phyloP scores from a whole-genome alignment of 768 basidiomycete genomes.

The Gloeopeniophorella convolvens region DNA sequence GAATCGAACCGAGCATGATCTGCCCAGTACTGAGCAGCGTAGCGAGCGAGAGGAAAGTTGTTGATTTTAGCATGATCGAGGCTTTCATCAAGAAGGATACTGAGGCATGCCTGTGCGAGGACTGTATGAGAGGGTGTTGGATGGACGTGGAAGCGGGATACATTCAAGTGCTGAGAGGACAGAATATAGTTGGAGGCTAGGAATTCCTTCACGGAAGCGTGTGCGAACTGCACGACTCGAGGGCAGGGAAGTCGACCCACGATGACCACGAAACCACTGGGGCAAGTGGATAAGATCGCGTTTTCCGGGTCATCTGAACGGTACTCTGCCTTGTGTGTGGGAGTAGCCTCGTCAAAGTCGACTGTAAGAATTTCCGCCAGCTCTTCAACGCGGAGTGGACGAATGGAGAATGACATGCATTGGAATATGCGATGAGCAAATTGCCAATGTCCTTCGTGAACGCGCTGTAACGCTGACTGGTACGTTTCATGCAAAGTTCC shows the following conservation, averaged over 20 bases:
- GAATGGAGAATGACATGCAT: not conserved
- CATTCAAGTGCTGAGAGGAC: not conserved
- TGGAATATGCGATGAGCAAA: constrained; percentile 2
- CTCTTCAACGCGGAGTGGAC: constrained; percentile 7
- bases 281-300: not conserved
- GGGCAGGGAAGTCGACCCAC: not conserved
- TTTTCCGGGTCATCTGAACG: not conserved
- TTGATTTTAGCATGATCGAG: not conserved
- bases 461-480: not conserved
- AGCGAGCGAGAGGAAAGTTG: not conserved
- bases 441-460: not conserved
- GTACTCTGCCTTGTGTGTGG: not conserved
- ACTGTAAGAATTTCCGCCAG: constrained; percentile 5
- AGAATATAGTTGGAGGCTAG: not conserved
- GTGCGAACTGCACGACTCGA: constrained; percentile 3
- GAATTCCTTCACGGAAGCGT: constrained; percentile 10
- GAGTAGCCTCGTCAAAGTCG: not conserved
- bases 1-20: not conserved
- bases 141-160: not conserved
- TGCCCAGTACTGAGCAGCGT: constrained; percentile 5
- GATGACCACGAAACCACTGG: not conserved
- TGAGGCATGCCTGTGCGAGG: not conserved
- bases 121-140: not conserved
- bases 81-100: not conserved
- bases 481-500: constrained; percentile 2